Conservation (phyloP, 768 basidiomycete genomes). For the Pleurotus cornucopiae region DNA sequence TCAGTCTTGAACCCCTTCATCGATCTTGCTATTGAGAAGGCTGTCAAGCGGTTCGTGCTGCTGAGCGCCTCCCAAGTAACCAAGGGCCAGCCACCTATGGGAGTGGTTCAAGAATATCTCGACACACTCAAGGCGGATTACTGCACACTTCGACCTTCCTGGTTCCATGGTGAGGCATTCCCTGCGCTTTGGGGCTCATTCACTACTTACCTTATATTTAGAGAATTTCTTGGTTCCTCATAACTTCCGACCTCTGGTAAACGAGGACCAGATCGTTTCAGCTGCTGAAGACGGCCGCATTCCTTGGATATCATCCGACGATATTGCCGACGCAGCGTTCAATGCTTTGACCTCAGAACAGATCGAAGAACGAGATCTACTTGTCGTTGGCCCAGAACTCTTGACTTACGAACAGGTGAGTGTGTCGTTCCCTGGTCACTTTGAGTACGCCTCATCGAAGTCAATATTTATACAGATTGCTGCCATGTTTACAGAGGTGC, state of each 20-base stretch:
- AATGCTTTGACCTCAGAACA: conserved; percentile 22
- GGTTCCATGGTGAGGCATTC: conserved; percentile 28
- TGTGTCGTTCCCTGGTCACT: not conserved
- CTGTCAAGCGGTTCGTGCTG: conserved; percentile 29
- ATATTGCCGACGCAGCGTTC: conserved; percentile 28
- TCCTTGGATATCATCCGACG: conserved; percentile 25
- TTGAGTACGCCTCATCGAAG: too few species aligned
- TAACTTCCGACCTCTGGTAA: conserved; percentile 18
- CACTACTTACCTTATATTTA: conserved; percentile 7
- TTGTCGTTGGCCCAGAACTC: conserved; percentile 29
- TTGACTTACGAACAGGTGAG: conserved; percentile 26
- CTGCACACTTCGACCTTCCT: conserved; percentile 29
- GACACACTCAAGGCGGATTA: conserved; percentile 27
- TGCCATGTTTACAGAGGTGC: conserved; percentile 17
- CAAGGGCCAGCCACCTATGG: conserved; percentile 19
- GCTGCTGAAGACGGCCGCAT: conserved; percentile 22
- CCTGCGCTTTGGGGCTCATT: not conserved
- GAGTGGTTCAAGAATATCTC: conserved; percentile 31
- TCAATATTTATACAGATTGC: conserved; percentile 16
- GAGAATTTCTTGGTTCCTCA: conserved; percentile 23
- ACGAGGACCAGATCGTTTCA: conserved; percentile 20
- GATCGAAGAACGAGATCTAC: conserved; percentile 20
- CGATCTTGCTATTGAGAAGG: conserved; percentile 25
- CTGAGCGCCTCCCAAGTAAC: conserved; percentile 21
- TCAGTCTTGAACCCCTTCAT: conserved; percentile 23